Base-by-base conservation (phyloP, 2,329 filamentous ascomycete species). In the Davidsoniella neocaledoniae region DNA sequence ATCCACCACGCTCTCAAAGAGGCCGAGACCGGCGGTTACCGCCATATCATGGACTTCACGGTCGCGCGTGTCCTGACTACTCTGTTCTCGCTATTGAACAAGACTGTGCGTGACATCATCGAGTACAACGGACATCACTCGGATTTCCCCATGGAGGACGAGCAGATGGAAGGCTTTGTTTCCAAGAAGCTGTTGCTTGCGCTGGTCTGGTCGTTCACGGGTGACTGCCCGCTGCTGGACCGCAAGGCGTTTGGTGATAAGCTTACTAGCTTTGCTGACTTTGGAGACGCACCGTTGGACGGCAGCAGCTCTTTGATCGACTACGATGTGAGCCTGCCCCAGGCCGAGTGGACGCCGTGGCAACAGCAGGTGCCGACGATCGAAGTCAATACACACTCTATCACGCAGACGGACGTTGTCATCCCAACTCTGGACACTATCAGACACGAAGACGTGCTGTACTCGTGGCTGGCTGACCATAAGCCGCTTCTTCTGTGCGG, bases 31-130 rank as follows among this genome's bases (percentile, higher is more conserved):
- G 74, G 76, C 55, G 71, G 71, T 37, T 93, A 86, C 68, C 85
- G 82, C 55, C 91, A 99, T 64, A 98, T 99, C 62, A 99, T 99
- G 91, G 86, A 95, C 58, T 98, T 91, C 62, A 96, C 91, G 0
- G 75, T 85, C 46, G 86, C 90, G 46, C 85, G 91, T 51, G 90
- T 86, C 4, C 74, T 99, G 36, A 91, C 81, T 55, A 98, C 91
- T 0, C 68, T 98, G 17, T 98, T 98, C 70, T 96, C 90, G 41
- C 72, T 99, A 23, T 69, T 99, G 52, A 95, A 95, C 67, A 96
- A 98, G 68, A 77, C 83, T 40, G 93, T 90, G 55, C 79, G 90
- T 54, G 87, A 90, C 54, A 77, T 95, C 46, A 80, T 98, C 53
- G 91, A 98, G 66, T 96, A 98, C 68, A 96, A 98, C 57, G 74